Conservation (phyloP, 176 grass and related monocot species). For the Puccinellia tenuiflora region DNA sequence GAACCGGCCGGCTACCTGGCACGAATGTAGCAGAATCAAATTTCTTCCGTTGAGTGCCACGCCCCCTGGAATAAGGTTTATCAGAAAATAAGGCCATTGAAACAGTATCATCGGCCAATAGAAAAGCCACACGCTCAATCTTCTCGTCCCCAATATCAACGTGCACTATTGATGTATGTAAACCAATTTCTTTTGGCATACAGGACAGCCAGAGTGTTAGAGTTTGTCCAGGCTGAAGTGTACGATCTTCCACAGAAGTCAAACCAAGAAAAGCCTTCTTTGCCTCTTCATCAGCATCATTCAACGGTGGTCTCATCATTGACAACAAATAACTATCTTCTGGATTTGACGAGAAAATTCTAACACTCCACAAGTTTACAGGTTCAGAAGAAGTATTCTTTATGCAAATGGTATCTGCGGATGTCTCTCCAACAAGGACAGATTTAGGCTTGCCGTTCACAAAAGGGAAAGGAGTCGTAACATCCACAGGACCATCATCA, state of each 20-base stretch:
- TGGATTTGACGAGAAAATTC: slow-evolving; percentile 83
- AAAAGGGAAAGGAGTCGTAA: slow-evolving; percentile 72
- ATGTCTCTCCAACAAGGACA: slow-evolving; percentile 61
- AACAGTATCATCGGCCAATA: slow-evolving; percentile 73
- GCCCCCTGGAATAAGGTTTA: slow-evolving; percentile 66
- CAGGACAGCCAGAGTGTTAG: slow-evolving; percentile 89
- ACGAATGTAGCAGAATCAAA: slow-evolving; percentile 49
- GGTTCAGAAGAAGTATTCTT: slow-evolving; percentile 60
- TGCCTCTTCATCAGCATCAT: slow-evolving; percentile 41
- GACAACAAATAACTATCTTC: slow-evolving; percentile 80
- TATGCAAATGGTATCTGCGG: slow-evolving; percentile 44
- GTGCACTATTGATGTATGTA: slow-evolving; percentile 84
- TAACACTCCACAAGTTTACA: slow-evolving; percentile 67
- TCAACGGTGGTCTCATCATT: slow-evolving; percentile 68
- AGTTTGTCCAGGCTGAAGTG: slow-evolving; percentile 62
- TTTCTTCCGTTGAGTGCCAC: slow-evolving; percentile 32
- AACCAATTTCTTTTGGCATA: slow-evolving; percentile 76
- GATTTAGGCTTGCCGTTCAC: slow-evolving; percentile 63
- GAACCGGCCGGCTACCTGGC: slow-evolving; percentile 46
- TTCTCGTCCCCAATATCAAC: slow-evolving; percentile 81
- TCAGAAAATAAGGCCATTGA: slow-evolving; percentile 62
- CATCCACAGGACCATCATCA: slow-evolving; percentile 54
- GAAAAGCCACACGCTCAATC: slow-evolving; percentile 79
- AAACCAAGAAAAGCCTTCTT: slow-evolving; percentile 52
- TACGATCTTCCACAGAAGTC: slow-evolving; percentile 66